Evolutionary conservation across 805 yeast species (phyloP), one percentile per base, ranked within the genome.

Genomic region (Candida nemodendra): DNA sequence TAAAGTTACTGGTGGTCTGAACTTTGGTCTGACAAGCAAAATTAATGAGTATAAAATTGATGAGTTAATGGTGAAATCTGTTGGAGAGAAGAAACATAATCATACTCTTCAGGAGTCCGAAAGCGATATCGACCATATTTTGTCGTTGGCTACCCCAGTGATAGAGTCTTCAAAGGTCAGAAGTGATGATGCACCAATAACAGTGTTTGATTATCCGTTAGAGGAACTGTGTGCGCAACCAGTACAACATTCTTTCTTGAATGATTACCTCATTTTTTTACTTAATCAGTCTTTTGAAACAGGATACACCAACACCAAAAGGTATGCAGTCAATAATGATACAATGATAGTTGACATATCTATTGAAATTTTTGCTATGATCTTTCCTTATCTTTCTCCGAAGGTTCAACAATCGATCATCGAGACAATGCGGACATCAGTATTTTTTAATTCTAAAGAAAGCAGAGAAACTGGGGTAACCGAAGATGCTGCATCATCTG

Each of bases 351-450:
- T 88, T n/a, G 96, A 91, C 61, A 56, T 74, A 2, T 81, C 96
- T 0, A 79, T 91, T 53, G 88, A 83, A 42, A 68, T 90, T 2
- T 86, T 89, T 54, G 78, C 85, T 4, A 54, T 73, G 7, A 69
- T 84, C 1, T 83, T 91, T 47, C 86, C 95, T 0, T 67, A 71
- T 41, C 72, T 91, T 48, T 78, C 90, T 6, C 62, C 77, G 4
- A 85, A 87, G 44, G 84, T 93, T 36, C 97, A 91, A 53, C 81
- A 83, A 41, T 88, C 97, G 1, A 69, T 93, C n/a, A 61, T 93
- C 15, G 97, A 91, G 52, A 85, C 81, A 37, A 61, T 93, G 44
- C 73, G 89, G 47, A 67, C 81, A 3, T 68, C 72, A 13, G 44
- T 81, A 25, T 65, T 74, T 32, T 67, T 48, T 12, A 76, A 19